Evolutionary conservation across 2,329 filamentous ascomycete genomes (phyloP), one percentile per base, ranked within the genome.

Genomic region (Fusarium verrucosum): DNA sequence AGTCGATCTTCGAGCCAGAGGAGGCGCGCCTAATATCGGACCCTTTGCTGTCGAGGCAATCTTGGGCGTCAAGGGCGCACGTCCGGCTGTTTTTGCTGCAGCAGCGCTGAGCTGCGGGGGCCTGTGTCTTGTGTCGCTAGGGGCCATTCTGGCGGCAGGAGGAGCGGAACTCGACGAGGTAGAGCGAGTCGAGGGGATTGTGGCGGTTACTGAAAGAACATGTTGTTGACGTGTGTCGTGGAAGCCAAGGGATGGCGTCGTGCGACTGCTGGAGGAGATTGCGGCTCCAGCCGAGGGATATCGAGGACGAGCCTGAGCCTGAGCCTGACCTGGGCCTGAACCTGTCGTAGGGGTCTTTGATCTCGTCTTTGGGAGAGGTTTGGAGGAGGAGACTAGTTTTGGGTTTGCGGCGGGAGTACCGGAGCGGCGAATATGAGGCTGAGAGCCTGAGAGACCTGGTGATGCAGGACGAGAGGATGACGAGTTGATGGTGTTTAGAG

Each of bases 51-150:
- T 50, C 28, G 78, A 71, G 23, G 85, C 82, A 49, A 87, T 81
- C 78, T 88, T 87, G 65, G 84, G 82, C 3, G 82, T 86, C 70
- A 86, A 70, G 51, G 84, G 84, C 28, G 79, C 70, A 58, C 82
- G 80, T 66, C 76, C 80, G 71, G 80, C 66, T 70, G 76, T 75
- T 84, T 88, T 82, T 69, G 84, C 81, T 42, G 83, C 86, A 41
- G 87, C 81, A 65, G 89, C 83, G 75, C 83, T 85, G 71, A 93
- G 86, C 58, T 87, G 85, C 50, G 92, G 90, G 79, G 89, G 89
- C 72, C 90, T 83, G 36, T 88, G 86, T 73, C 83, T 82, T 68
- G 82, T 83, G 77, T 78, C 80, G 64, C 85, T 81, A 73, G 85
- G 81, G 73, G 81, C 75, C 75, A 78, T 77, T 44, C 71, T 77